phyloP scores from a whole-genome alignment of 805 yeast genomes.

The Candida mattraensis region DNA sequence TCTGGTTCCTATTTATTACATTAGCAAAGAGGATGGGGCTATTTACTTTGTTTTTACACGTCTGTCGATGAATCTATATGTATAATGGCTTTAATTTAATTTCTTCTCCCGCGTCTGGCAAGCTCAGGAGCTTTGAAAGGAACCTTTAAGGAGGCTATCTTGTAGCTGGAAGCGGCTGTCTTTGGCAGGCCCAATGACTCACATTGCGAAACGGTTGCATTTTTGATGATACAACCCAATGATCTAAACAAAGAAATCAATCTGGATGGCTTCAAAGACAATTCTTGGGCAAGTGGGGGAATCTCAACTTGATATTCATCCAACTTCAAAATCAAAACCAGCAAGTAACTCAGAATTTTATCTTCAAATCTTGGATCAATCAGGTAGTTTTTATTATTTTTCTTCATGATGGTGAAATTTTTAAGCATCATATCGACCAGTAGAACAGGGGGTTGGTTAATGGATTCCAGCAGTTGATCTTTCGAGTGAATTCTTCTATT shows the following conservation, averaged over 20 bases:
- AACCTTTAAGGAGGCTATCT: conserved; percentile 79
- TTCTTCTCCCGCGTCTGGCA: conserved; percentile 49
- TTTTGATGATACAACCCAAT: conserved; percentile 77
- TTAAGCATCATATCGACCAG: conserved; percentile 70
- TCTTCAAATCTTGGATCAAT: conserved; percentile 90
- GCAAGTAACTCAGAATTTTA: conserved; percentile 74
- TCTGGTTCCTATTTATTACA: too few species aligned
- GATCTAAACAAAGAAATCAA: conserved; percentile 69
- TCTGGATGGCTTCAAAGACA: conserved; percentile 76
- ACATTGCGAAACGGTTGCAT: conserved; percentile 70
- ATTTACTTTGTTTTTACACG: too few species aligned
- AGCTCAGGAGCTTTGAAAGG: conserved; percentile 89
- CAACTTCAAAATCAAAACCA: conserved; percentile 71
- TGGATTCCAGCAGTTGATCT: conserved; percentile 54
- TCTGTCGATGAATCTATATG: too few species aligned
- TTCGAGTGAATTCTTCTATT: conserved; percentile 67
- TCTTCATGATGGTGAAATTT: conserved; percentile 66
- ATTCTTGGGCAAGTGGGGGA: conserved; percentile 80
- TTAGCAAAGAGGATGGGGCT: too few species aligned
- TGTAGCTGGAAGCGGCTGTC: conserved; percentile 52
- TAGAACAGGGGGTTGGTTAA: conserved; percentile 72
- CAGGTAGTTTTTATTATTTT: conserved; percentile 72
- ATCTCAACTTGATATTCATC: conserved; percentile 74
- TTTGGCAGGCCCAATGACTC: conserved; percentile 70
- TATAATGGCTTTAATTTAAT: conserved; percentile 1